Conservation (phyloP, 2,329 filamentous ascomycete species). For the Calonectria henricotiae region DNA sequence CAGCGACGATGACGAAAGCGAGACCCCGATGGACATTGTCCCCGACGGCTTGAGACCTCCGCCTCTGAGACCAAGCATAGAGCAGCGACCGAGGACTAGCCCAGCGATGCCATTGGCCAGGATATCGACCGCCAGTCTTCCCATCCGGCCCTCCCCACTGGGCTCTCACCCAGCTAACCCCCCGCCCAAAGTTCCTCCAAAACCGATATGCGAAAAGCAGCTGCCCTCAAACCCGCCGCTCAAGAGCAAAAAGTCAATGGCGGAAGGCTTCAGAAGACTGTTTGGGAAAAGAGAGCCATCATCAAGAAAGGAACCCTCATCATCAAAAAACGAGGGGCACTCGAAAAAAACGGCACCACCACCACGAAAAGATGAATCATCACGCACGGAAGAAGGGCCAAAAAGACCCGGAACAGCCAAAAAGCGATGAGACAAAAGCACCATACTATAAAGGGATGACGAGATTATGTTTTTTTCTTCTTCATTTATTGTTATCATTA, state of each 20-base stretch:
- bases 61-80: constrained; percentile 15
- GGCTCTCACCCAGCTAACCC: constrained; percentile 34
- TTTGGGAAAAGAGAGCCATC: constrained; percentile 57
- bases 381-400: not conserved
- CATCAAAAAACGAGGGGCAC: not conserved
- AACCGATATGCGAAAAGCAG: constrained; percentile 12
- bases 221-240: constrained; percentile 36
- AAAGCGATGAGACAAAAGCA: not conserved
- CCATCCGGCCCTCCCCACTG: constrained; percentile 32
- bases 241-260: constrained; percentile 57
- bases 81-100: constrained; percentile 33
- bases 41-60: constrained; percentile 29
- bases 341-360: not conserved
- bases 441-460: not conserved
- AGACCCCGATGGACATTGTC: constrained; percentile 9
- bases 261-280: constrained; percentile 59
- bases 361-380: not conserved
- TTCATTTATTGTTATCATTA: not conserved
- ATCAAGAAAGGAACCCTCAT: not conserved
- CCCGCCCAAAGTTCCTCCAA: constrained; percentile 16
- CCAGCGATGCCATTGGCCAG: constrained; percentile 22
- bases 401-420: constrained; percentile 13
- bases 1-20: constrained; percentile 24
- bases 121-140: constrained; percentile 25
- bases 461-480: constrained; percentile 5